These are phyloP conservation scores for Galeopsis tetrahit DNA, from an alignment of 257 asterid species.

Conservation along the genomic window DNA sequence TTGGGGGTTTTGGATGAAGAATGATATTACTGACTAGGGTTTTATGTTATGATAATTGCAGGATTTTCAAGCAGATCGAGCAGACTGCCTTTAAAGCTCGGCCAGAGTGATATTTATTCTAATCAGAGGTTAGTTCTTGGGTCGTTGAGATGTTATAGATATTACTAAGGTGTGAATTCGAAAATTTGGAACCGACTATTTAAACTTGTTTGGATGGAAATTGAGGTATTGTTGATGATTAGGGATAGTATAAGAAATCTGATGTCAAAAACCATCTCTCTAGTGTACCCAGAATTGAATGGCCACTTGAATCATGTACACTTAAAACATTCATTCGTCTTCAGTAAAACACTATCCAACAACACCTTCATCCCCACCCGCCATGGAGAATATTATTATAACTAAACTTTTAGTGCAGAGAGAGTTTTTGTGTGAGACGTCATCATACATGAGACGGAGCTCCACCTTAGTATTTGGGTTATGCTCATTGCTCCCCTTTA, in stretches of 20 bases:
- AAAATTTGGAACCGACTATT: slow-evolving; percentile 7
- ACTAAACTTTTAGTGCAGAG: neutral
- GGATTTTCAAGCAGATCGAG: slow-evolving; percentile 62
- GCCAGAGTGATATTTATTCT: slow-evolving; percentile 41
- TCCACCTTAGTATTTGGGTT: too few species aligned
- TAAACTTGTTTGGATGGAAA: slow-evolving; percentile 8
- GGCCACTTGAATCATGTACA: neutral
- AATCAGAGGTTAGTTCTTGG: slow-evolving; percentile 56
- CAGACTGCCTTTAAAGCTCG: slow-evolving; percentile 51
- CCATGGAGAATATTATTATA: neutral
- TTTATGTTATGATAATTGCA: slow-evolving; percentile 39
- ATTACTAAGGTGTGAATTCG: slow-evolving; percentile 7
- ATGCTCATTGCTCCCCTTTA: too few species aligned
- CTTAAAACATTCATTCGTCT: neutral
- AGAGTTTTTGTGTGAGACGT: too few species aligned
- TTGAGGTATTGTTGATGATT: slow-evolving; percentile 19
- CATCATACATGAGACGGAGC: too few species aligned
- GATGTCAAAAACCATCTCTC: slow-evolving; percentile 4
- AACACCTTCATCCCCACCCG: neutral
- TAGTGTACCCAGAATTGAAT: neutral
- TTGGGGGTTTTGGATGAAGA: neutral
- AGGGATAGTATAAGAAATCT: neutral
- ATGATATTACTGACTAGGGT: slow-evolving; percentile 17
- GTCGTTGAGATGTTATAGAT: slow-evolving; percentile 23
- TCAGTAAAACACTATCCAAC: neutral